Base-by-base conservation (phyloP, 1,139 yeast genomes). In the Wickerhamomyces sp. region DNA sequence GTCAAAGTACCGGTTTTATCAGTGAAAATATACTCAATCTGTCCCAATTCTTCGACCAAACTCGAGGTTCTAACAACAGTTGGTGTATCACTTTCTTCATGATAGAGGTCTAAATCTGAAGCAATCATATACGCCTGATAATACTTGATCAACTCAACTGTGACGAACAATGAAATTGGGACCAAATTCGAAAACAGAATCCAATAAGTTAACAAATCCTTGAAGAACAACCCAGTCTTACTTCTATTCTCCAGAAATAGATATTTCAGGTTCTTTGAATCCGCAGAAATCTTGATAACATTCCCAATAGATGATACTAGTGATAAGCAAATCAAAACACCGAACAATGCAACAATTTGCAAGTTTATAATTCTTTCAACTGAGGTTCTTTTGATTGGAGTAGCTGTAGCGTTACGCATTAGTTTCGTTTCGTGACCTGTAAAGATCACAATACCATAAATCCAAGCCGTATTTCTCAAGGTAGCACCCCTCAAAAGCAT, bases 371-470 rank as follows among this genome's bases (percentile, higher is more conserved):
- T 88, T 65, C 95, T 80, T 69, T 94, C 99, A 13, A 94, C 98
- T 29, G 96, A 96, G 1, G 99, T 94, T 59, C 95, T 78, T 63
- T 94, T 94, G 58, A 94, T 94, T 6, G 99, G 99, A 1, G 99
- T 84, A 4, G 99, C 97, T 2, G 98, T 91, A 13, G 99, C 99
- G 68, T 94, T 94, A 62, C 99, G 80, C 99, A 94, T 93, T 54
- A 94, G 75, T 61, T 94, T 94, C 0, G 99, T 93, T 67, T 94
- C 99, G 64, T 94, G 99, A 29, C 99, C 99, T 0, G 99, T 94
- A 63, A 93, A 94, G 2, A 93, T 80, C 3, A 88, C 97, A 40
- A 90, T 75, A 30, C 99, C 99, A 58, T 89, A 90, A 40, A 94
- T 80, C 97, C 97, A 94, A 42, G 84, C 89, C 0, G 99, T 94